Evolutionary conservation across 2,329 filamentous ascomycete species (phyloP).

Genomic region (Fusarium transvaalense): DNA sequence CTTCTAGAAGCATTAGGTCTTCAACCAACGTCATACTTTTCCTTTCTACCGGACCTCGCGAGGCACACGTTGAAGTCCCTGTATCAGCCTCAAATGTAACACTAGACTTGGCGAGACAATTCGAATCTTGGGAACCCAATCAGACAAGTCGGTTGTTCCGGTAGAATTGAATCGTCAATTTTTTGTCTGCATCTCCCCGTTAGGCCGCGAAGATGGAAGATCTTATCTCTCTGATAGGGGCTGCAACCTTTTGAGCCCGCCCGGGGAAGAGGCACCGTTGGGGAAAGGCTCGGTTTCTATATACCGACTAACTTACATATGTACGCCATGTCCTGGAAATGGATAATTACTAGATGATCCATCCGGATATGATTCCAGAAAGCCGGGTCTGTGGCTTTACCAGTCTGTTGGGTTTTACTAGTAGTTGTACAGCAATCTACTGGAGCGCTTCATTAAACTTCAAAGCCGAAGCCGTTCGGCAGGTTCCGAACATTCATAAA

Average conservation of each 20-base stretch:
- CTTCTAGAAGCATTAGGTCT: background rate
- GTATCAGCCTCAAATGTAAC: background rate
- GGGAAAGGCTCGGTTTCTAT: background rate
- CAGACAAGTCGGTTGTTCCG: background rate
- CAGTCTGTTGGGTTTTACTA: background rate
- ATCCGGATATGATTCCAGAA: background rate
- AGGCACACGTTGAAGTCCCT: background rate
- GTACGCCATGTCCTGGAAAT: background rate
- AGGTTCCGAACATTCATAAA: background rate
- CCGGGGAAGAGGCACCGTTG: background rate
- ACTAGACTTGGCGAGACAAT: background rate
- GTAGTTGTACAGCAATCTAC: background rate
- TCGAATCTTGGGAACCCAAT: background rate
- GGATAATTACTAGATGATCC: background rate
- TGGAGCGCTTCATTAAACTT: background rate
- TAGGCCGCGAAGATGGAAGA: background rate
- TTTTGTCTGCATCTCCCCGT: too few relatives aligned
- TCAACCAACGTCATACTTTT: background rate
- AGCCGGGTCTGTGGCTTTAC: background rate
- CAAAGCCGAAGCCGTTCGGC: background rate
- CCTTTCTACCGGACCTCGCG: background rate
- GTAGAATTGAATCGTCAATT: background rate
- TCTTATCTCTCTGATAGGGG: background rate
- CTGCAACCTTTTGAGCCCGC: background rate
- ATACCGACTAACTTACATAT: background rate